These are phyloP conservation scores for Colletotrichum orchidophilum DNA, from an alignment of 2,329 filamentous ascomycete species.

Conservation along the genomic window DNA sequence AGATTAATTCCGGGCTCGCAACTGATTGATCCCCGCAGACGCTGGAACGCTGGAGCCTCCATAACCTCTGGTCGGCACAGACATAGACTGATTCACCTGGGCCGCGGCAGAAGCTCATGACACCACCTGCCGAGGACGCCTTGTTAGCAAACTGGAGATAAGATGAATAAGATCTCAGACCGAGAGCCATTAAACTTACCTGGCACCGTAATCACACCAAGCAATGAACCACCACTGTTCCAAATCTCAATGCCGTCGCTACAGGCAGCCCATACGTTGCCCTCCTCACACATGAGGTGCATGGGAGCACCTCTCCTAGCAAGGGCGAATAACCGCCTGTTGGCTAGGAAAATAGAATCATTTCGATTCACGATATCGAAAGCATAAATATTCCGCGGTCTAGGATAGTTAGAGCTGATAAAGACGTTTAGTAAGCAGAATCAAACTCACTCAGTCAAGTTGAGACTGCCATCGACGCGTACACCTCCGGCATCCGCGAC, in stretches of 20 bases:
- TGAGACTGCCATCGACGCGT: conserved; percentile 3
- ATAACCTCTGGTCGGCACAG: conserved; percentile 57
- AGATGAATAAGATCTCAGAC: not conserved
- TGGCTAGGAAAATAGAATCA: conserved; percentile 52
- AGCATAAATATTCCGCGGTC: conserved; percentile 54
- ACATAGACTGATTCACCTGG: conserved; percentile 54
- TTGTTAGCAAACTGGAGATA: not conserved
- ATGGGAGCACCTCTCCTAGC: conserved; percentile 55
- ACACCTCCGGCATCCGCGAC: conserved; percentile 49
- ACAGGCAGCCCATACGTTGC: conserved; percentile 58
- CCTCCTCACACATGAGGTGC: conserved; percentile 53
- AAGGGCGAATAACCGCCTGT: conserved; percentile 62
- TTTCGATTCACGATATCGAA: conserved; percentile 54
- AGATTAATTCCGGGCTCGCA: not conserved
- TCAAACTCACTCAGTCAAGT: conserved; percentile 34
- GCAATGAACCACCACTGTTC: conserved; percentile 51
- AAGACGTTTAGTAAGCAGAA: conserved; percentile 19
- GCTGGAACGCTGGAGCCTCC: conserved; percentile 47
- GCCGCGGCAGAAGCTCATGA: conserved; percentile 57
- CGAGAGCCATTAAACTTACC: conserved; percentile 38
- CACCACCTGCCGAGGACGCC: conserved; percentile 43
- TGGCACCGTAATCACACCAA: conserved; percentile 51
- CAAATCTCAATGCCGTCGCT: conserved; percentile 61
- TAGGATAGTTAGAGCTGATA: conserved; percentile 23
- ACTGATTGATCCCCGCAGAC: too few species aligned